A percentile compares a stretch with the other conserved stretches of the same genome.
phyloP scores from a whole-genome alignment of 2,329 filamentous ascomycete species.

The Talaromyces rugulosus region DNA sequence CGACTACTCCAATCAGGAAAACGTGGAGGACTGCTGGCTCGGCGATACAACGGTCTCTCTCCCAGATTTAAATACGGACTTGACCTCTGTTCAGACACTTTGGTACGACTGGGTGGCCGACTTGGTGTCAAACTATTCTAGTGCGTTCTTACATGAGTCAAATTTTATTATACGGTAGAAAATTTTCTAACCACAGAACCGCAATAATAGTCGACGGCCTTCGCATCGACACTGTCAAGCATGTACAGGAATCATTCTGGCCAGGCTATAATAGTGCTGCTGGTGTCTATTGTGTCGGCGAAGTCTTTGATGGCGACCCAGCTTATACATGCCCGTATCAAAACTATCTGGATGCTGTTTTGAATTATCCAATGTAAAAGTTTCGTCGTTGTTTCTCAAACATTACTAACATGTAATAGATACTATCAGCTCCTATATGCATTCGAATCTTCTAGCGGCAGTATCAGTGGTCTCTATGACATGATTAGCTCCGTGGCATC shows the following conservation, averaged over 20 bases:
- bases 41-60: conserved; percentile 52
- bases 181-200: background rate
- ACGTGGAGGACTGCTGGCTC: conserved; percentile 50
- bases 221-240: conserved; percentile 49
- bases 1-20: conserved; percentile 50
- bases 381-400: background rate
- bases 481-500: conserved; percentile 32
- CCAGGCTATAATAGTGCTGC: conserved; percentile 36
- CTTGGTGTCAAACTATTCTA: conserved; percentile 57
- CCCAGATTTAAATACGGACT: conserved; percentile 59
- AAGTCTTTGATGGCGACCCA: conserved; percentile 41
- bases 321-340: conserved; percentile 45
- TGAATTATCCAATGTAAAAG: conserved; percentile 43
- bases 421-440: conserved; percentile 34
- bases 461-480: conserved; percentile 31
- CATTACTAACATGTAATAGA: background rate
- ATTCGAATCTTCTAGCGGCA: conserved; percentile 31
- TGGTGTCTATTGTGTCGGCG: conserved; percentile 47
- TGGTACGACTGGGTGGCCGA: conserved; percentile 56
- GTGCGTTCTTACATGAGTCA: conserved; percentile 46
- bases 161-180: background rate
- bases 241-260: conserved; percentile 47
- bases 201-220: conserved; percentile 43
- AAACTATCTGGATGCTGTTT: conserved; percentile 40
- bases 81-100: conserved; percentile 43